Evolutionary conservation across 75 land plant genomes (phyloP), one percentile per base, ranked within the genome.

Genomic region (Pinus tabuliformis): DNA sequence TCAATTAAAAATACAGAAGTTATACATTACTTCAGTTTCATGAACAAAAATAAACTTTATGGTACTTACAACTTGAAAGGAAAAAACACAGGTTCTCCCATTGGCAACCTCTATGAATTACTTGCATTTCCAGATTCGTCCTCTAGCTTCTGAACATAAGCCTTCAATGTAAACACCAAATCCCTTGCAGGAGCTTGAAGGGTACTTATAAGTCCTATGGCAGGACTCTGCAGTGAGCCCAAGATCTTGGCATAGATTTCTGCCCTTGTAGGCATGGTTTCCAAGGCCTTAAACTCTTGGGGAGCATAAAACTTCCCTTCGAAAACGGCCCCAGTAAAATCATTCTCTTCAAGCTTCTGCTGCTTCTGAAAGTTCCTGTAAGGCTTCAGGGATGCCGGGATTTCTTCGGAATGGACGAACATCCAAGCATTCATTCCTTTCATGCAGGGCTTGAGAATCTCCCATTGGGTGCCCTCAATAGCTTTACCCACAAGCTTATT

Each of bases 141-240:
- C 78, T 97, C 99, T 72, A 97, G 72, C 77, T 94, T 97, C 86
- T 90, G 78, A n/a, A 92, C 95, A 85, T 90, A 92, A n/a, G 99
- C 97, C 79, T 92, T 90, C 74, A 97, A 80, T 20, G 89, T 85
- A 77, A 92, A 30, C 72, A 97, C 85, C 70, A 97, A 66, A 5
- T 97, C 88, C 83, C 97, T 90, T 4, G 95, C 90, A 52, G 99
- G 98, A 3, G 92, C 99, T 86, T 92, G 92, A 26, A 94, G n/a
- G 14, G 91, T 84, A 8, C 93, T 73, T n/a, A 97, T 83, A 58
- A 97, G 70, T 9, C 78, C 75, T 4, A 78, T 45, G 3, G 98
- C 88, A 14, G 98, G 98, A 1, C 76, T 49, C 79, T 97, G 80
- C 75, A 97, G 62, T 11, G 81, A 22, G 11, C 98, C 99, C 77